These are phyloP conservation scores for Notholithocarpus densiflorus DNA, from an alignment of 306 rosid genomes.

Conservation along the genomic window DNA sequence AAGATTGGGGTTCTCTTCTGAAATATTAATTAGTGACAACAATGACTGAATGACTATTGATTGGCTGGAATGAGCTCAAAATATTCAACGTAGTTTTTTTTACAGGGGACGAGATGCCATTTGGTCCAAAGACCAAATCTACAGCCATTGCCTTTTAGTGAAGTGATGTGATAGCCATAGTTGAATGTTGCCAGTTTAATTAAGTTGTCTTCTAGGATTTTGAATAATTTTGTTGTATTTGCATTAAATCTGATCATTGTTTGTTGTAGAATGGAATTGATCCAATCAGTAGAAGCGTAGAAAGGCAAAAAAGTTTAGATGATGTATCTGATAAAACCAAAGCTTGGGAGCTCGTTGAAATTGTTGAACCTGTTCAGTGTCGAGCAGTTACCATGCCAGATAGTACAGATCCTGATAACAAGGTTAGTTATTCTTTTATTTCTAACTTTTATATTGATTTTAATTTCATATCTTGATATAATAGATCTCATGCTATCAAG, in stretches of 20 bases:
- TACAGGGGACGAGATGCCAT: not conserved
- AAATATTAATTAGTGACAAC: not conserved
- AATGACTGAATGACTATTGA: not conserved
- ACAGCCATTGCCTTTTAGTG: not conserved
- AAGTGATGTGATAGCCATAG: not conserved
- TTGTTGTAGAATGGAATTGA: constrained; percentile 62
- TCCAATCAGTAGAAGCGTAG: constrained; percentile 44
- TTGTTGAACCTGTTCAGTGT: constrained; percentile 68
- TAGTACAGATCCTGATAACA: constrained; percentile 61
- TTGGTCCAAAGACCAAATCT: not conserved
- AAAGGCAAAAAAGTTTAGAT: constrained; percentile 57
- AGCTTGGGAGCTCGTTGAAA: constrained; percentile 76
- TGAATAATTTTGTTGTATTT: not conserved
- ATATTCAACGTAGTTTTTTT: not conserved
- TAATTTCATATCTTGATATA: not conserved
- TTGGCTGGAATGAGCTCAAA: not conserved
- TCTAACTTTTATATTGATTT: not conserved
- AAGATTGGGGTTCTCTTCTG: constrained; percentile 6
- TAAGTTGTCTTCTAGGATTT: not conserved
- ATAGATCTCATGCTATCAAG: not conserved
- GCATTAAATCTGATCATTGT: not conserved
- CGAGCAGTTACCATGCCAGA: constrained; percentile 75
- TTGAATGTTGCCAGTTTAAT: not conserved
- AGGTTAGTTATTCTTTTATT: constrained; percentile 34
- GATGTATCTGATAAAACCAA: constrained; percentile 61